A percentile compares a stretch with the other conserved stretches of the same genome.
phyloP scores from a whole-genome alignment of 2,329 filamentous ascomycete species.

The Fusarium temperatum region DNA sequence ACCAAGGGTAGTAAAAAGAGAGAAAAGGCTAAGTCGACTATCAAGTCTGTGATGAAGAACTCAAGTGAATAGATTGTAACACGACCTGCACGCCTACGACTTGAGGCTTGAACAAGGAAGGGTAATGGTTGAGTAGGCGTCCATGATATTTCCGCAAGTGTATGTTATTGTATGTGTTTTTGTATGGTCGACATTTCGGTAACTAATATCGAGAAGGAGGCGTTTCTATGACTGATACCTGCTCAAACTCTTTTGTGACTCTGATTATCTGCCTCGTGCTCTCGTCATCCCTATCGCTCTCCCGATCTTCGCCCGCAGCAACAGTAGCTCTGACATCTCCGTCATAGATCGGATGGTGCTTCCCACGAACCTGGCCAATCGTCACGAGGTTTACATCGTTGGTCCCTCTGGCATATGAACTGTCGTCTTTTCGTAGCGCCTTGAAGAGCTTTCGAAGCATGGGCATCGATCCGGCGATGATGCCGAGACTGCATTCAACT shows the following conservation, averaged over 20 bases:
- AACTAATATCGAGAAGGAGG: neutral
- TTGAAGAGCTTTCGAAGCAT: conserved; percentile 22
- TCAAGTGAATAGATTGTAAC: neutral
- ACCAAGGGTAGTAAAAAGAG: neutral
- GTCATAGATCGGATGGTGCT: neutral
- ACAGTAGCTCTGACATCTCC: neutral
- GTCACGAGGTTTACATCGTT: conserved; percentile 8
- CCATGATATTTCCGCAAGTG: neutral
- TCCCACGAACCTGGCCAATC: conserved; percentile 4
- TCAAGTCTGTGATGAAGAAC: accelerated
- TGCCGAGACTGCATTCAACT: conserved; percentile 11
- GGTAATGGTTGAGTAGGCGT: neutral
- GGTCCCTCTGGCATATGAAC: neutral
- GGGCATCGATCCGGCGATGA: conserved; percentile 22
- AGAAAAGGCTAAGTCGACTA: neutral
- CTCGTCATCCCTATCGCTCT: conserved; percentile 4
- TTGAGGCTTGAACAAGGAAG: neutral
- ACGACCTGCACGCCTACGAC: accelerated
- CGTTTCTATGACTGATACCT: neutral
- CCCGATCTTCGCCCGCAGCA: neutral
- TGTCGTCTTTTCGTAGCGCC: neutral
- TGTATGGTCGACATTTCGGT: neutral
- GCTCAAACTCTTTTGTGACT: neutral
- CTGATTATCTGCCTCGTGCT: conserved; percentile 17
- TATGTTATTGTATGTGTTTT: neutral